Evolutionary conservation across 768 basidiomycete species (phyloP), one percentile per base, ranked within the genome.

Genomic region (Cyclocybe aegerita): DNA sequence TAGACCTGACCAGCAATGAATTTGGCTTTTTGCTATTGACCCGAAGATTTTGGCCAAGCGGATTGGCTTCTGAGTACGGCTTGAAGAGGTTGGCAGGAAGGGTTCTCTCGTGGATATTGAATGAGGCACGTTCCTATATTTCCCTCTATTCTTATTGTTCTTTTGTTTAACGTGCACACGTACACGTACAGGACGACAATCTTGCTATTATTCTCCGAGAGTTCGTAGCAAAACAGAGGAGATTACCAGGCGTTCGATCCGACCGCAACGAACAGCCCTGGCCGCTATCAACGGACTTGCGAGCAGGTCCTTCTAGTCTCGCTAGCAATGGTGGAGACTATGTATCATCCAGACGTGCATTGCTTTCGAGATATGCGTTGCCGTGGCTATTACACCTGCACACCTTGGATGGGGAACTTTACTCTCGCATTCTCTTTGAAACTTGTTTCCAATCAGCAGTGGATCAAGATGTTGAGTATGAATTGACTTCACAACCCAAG

Each of bases 1-100:
- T 90, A 17, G 83, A 91, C 64, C 69, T 93, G 29, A 80, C 85
- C 3, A 73, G 84, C 23, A 89, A 90, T 58, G 91, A 93, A 65
- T 71, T 77, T 34, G 90, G 85, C 1, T 78, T 93, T 49, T 65
- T 90, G 7, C 69, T 92, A 11, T 70, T 93, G n/a, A 70, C 73
- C 4, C 76, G 82, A 48, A 77, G 83, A 58, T 80, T 89, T 54
- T 90, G 85, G 84, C 90, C 90, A 0, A 86, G 81, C 54, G 78
- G 83, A 11, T 73, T 90, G 65, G 76, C 82, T 37, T 86, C 90
- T 10, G 81, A 85, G 33, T 90, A 90, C 63, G 84, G 82, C 1
- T 64, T 86, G 43, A 78, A 76, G 46, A 72, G 89, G 40, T 70
- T 93, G 29, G 74, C 82, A 7, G 73, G 75, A 44, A 71, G 72